Conservation (phyloP, 108 stramenopile species). For the Skeletonema tropicum region DNA sequence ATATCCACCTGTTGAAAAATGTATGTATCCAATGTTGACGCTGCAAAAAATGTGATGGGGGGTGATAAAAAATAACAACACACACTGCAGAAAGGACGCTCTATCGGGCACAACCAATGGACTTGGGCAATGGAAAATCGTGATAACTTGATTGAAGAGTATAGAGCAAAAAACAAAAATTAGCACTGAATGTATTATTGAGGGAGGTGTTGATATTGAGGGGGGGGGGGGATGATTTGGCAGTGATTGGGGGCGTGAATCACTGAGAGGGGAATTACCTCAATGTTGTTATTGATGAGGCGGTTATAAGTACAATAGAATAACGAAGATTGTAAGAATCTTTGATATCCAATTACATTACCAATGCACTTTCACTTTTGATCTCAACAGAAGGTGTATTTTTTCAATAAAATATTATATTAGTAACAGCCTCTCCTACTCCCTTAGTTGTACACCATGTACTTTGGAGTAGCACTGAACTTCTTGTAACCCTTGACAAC, state of each 20-base stretch:
- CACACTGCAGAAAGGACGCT: constrained; percentile 49
- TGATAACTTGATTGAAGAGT: constrained; percentile 39
- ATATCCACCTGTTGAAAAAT: not conserved
- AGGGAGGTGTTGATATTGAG: not conserved
- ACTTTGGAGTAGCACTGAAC: constrained; percentile 98
- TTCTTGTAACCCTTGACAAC: constrained; percentile 99
- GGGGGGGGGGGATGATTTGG: not conserved
- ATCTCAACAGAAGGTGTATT: not conserved
- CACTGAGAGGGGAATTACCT: not conserved
- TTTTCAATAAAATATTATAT: no score
- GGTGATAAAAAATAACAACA: not conserved
- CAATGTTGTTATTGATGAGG: not conserved
- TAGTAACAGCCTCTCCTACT: not conserved
- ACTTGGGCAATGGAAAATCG: constrained; percentile 69
- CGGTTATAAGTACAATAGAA: not conserved
- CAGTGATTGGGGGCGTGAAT: not conserved
- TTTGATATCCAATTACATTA: not conserved
- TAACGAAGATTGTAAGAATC: not conserved
- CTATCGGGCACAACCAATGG: constrained; percentile 57
- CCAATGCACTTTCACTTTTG: not conserved
- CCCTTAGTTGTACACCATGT: constrained; percentile 89
- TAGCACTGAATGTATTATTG: not conserved
- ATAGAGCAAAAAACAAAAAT: constrained; percentile 34
- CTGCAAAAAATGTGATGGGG: not conserved
- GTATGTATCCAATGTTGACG: not conserved